Evolutionary conservation across 768 basidiomycete species (phyloP).

Genomic region (Mycena olivaceomarginata): DNA sequence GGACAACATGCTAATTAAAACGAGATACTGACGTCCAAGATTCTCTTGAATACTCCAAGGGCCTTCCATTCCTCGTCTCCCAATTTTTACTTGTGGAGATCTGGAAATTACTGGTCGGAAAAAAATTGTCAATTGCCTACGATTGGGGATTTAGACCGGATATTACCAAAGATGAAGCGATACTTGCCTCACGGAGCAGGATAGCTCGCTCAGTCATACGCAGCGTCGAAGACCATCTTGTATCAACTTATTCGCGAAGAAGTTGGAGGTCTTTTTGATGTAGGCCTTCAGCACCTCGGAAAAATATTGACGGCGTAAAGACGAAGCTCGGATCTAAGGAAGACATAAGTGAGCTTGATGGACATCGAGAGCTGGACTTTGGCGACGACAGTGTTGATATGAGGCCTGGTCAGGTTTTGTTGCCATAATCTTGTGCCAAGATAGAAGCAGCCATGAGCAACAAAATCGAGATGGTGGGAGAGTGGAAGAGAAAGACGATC

Average conservation of each 20-base stretch:
- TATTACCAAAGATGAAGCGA: background rate
- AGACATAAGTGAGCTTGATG: no score
- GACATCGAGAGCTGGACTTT: no score
- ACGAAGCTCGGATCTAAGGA: slow-evolving; percentile 40
- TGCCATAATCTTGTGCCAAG: no score
- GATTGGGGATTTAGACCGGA: background rate
- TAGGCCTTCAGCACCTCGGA: slow-evolving; percentile 33
- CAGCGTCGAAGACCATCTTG: slow-evolving; percentile 54
- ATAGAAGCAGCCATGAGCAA: no score
- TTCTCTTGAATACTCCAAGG: slow-evolving; percentile 45
- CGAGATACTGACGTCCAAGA: slow-evolving; percentile 49
- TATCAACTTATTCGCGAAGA: slow-evolving; percentile 51
- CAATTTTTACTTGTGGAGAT: slow-evolving; percentile 49
- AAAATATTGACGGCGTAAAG: slow-evolving; percentile 41
- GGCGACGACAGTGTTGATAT: no score
- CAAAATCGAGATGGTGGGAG: no score
- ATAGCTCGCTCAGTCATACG: slow-evolving; percentile 54
- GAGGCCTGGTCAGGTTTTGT: no score
- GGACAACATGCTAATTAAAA: background rate
- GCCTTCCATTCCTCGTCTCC: slow-evolving; percentile 50
- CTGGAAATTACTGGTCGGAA: slow-evolving; percentile 44
- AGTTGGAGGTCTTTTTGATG: slow-evolving; percentile 49
- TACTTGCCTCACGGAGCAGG: slow-evolving; percentile 47
- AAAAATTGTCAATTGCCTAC: slow-evolving; percentile 52
- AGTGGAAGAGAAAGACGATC: no score